Evolutionary conservation across 768 basidiomycete genomes (phyloP), one percentile per base, ranked within the genome.

Genomic region (Termitomyces eurrhizus): DNA sequence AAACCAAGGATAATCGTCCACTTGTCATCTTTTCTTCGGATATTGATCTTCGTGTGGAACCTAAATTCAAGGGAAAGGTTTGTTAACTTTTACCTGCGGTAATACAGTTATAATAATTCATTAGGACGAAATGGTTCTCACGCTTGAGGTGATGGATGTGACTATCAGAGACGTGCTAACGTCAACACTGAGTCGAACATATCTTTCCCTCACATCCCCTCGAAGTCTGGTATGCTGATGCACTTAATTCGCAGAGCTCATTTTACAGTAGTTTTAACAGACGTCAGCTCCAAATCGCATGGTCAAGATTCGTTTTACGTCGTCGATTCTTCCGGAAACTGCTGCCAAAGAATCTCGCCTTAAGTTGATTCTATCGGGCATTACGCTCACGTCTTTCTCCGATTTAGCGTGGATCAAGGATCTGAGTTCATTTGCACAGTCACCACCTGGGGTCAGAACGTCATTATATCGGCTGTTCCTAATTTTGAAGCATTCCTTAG

Each of bases 371-470:
- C 66, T 92, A 16, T 82, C 77, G 60, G 87, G 86, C 21, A 83
- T 91, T 61, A 89, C 85, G 0, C 82, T 81, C 64, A 83, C 81
- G 59, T 64, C 88, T 4, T 79, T 79, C 29, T 81, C 91, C 5
- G 85, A 94, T 65, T 63, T 88, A 41, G 67, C 71, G 4, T 92
- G 89, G 84, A 70, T 83, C 9, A 66, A 75, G 6, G 90, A 93
- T 62, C 64, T 98, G 2, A 72, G 70, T 2, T 54, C 60, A 1
- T 95, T 94, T 67, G 75, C 78, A 18, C 93, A 92, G 70, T 85
- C 93, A 32, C 97, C 97, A 4, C 90, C 92, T 50, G 95, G 92
- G 24, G 96, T 95, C 73, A 62, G 90, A 80, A 32, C 55, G 36
- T 32, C 44, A 24, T 42, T 21, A 7, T 59, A 44, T 52, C 2